A percentile compares a stretch with the other conserved stretches of the same genome.
Evolutionary conservation across 352 stramenopile genomes (phyloP).

Genomic region (Pythium biforme): DNA sequence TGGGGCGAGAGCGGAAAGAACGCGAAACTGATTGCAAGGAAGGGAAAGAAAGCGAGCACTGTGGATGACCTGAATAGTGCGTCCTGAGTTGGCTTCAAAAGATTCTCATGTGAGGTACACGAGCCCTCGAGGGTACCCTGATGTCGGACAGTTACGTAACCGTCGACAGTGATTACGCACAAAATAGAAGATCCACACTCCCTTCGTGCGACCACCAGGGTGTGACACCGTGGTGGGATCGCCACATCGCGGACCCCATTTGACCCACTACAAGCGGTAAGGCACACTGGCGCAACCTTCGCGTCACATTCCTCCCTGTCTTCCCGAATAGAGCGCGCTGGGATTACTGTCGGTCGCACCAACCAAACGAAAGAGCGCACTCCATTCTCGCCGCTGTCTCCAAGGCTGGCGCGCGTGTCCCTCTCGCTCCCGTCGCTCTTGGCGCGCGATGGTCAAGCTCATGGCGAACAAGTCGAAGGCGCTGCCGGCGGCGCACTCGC

Average conservation of each 20-base stretch:
- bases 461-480: conserved; percentile 42
- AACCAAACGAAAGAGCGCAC: conserved; percentile 12
- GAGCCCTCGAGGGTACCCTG: not conserved
- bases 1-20: conserved; percentile 12
- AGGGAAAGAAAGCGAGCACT: conserved; percentile 2
- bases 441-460: conserved; percentile 33
- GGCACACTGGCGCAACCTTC: conserved; percentile 10
- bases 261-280: not conserved
- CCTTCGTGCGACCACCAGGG: conserved; percentile 2
- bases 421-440: too few species aligned
- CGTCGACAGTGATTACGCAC: conserved; percentile 1
- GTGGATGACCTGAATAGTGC: conserved; percentile 10
- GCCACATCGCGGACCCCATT: not conserved
- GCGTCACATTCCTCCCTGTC: not conserved
- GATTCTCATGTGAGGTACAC: not conserved
- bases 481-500: conserved; percentile 33
- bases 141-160: not conserved
- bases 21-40: conserved; percentile 23
- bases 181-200: not conserved
- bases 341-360: conserved; percentile 2
- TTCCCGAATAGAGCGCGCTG: conserved; percentile 17
- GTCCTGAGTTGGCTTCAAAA: conserved; percentile 16
- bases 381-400: not conserved
- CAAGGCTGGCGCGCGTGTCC: too few species aligned
- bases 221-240: not conserved